A percentile compares a stretch with the other conserved stretches of the same genome.
Conservation (phyloP, 352 stramenopile species). For the Phytophthora nicotianae region DNA sequence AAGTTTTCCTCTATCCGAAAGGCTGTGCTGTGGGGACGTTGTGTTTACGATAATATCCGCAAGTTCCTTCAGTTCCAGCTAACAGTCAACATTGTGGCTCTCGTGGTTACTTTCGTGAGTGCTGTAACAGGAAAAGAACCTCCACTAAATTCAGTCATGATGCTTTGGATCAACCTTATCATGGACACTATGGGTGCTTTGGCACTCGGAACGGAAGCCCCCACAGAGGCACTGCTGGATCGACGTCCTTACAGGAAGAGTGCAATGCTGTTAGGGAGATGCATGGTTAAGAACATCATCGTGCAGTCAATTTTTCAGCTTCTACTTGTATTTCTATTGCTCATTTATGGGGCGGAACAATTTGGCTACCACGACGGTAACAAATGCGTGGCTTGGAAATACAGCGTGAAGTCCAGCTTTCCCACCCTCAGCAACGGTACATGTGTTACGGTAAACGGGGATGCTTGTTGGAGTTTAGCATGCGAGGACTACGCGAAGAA, state of each 20-base stretch:
- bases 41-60: conserved; percentile 86
- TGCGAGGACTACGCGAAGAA: conserved; percentile 66
- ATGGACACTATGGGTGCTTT: conserved; percentile 87
- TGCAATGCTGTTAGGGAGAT: conserved; percentile 54
- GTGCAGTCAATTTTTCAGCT: conserved; percentile 82
- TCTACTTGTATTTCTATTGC: conserved; percentile 83
- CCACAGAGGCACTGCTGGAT: conserved; percentile 66
- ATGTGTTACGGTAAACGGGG: conserved; percentile 54
- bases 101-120: conserved; percentile 80
- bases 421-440: conserved; percentile 37
- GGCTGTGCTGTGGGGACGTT: conserved; percentile 79
- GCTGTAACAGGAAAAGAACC: conserved; percentile 86
- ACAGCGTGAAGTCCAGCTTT: conserved; percentile 59
- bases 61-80: conserved; percentile 89
- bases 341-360: conserved; percentile 55
- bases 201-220: conserved; percentile 72
- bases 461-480: conserved; percentile 51
- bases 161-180: conserved; percentile 90
- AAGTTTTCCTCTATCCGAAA: conserved; percentile 85
- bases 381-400: conserved; percentile 47
- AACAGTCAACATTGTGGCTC: conserved; percentile 83
- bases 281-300: conserved; percentile 81
- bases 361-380: conserved; percentile 74
- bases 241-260: conserved; percentile 78
- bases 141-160: conserved; percentile 85